phyloP scores from a whole-genome alignment of 306 rosid species.

The Dalbergia cultrata region DNA sequence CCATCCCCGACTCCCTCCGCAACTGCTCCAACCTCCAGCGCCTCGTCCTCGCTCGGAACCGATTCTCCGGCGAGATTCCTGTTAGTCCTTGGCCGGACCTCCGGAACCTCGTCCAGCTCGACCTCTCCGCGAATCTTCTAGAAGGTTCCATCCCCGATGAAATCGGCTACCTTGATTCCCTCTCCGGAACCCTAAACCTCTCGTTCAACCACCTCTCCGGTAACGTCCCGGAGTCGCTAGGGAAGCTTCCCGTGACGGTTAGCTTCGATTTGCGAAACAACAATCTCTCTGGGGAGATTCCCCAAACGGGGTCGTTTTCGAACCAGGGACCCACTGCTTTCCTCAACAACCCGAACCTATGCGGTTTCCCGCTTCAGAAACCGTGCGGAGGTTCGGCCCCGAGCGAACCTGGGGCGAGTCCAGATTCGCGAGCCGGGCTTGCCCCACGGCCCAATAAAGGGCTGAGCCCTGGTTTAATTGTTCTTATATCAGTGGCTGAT shows the following conservation, averaged over 20 bases:
- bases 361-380: conserved; percentile 92
- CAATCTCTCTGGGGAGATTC: conserved; percentile 85
- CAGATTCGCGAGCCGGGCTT: conserved; percentile 42
- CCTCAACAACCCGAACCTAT: conserved; percentile 74
- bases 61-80: conserved; percentile 72
- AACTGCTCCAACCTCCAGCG: conserved; percentile 80
- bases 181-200: conserved; percentile 86
- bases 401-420: conserved; percentile 48
- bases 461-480: conserved; percentile 75
- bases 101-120: conserved; percentile 66
- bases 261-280: conserved; percentile 87
- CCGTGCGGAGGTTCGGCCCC: conserved; percentile 58
- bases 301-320: conserved; percentile 90
- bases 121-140: conserved; percentile 76
- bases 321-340: conserved; percentile 97
- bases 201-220: conserved; percentile 88
- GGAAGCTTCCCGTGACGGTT: conserved; percentile 76
- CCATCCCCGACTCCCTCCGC: conserved; percentile 53
- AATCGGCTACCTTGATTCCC: conserved; percentile 67
- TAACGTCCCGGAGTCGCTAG: conserved; percentile 70
- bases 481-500: conserved; percentile 84
- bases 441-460: conserved; percentile 50
- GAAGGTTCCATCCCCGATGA: conserved; percentile 72
- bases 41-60: conserved; percentile 71
- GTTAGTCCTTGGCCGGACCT: conserved; percentile 65